These are phyloP conservation scores for Sporobolus alterniflorus DNA, from an alignment of 202 grass and related monocot species.

Conservation along the genomic window DNA sequence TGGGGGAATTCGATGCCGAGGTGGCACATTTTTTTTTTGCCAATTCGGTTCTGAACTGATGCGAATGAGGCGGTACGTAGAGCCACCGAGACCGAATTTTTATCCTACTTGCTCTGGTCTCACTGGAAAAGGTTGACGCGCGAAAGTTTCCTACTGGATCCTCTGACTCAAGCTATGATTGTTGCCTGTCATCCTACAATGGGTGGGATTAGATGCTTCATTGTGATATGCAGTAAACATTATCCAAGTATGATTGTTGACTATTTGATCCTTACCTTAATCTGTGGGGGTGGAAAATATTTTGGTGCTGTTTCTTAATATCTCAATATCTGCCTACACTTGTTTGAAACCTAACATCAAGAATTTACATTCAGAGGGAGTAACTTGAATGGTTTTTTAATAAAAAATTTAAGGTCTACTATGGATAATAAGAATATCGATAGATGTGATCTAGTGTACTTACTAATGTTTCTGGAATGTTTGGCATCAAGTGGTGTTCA, in stretches of 20 bases:
- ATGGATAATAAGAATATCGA: background rate
- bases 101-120: background rate
- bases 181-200: background rate
- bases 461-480: background rate
- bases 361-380: background rate
- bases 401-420: background rate
- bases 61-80: background rate
- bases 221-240: background rate
- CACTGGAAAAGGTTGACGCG: background rate
- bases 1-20: no score
- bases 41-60: slow-evolving; percentile 5
- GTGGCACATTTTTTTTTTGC: background rate
- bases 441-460: background rate
- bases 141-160: background rate
- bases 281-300: background rate
- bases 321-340: background rate
- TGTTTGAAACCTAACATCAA: background rate
- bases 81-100: slow-evolving; percentile 14
- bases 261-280: background rate
- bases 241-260: background rate
- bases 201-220: background rate
- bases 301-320: background rate
- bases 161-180: background rate
- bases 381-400: background rate
- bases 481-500: background rate